Percentiles rank a stretch among this genome's conserved stretches.
phyloP scores from a whole-genome alignment of 805 yeast species.

The Yamadazyma insecticola region DNA sequence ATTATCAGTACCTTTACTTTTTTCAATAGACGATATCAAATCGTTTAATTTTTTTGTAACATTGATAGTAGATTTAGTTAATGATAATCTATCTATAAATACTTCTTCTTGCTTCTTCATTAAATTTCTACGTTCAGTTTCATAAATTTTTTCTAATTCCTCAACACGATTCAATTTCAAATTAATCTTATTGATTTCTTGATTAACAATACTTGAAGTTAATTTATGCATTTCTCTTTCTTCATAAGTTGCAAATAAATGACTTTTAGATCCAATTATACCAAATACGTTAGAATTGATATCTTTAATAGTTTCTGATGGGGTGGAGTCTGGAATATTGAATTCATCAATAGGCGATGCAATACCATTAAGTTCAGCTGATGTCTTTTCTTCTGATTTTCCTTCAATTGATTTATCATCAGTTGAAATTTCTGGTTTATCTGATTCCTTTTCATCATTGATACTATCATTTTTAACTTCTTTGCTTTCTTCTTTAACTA shows the following conservation, averaged over 20 bases:
- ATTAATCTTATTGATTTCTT: slow-evolving; percentile 60
- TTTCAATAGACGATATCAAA: slow-evolving; percentile 18
- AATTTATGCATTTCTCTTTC: slow-evolving; percentile 71
- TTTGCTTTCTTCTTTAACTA: slow-evolving; percentile 4
- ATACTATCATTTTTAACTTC: slow-evolving; percentile 2
- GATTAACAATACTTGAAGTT: slow-evolving; percentile 53
- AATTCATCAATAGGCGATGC: slow-evolving; percentile 8
- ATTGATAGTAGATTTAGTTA: slow-evolving; percentile 53
- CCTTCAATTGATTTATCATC: neutral
- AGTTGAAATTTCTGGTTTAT: too few relatives aligned
- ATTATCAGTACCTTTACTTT: slow-evolving; percentile 4
- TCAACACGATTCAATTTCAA: slow-evolving; percentile 56
- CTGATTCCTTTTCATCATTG: slow-evolving; percentile 4
- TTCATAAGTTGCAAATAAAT: slow-evolving; percentile 73
- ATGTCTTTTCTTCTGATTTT: slow-evolving; percentile 1
- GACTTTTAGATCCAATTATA: slow-evolving; percentile 71
- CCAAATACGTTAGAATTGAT: slow-evolving; percentile 72
- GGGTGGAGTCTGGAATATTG: slow-evolving; percentile 6
- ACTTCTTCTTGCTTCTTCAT: slow-evolving; percentile 63
- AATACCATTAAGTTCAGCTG: slow-evolving; percentile 2
- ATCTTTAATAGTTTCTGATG: slow-evolving; percentile 41
- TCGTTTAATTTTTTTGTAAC: slow-evolving; percentile 46
- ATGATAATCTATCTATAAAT: slow-evolving; percentile 60
- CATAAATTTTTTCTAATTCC: slow-evolving; percentile 61
- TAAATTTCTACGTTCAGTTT: slow-evolving; percentile 56